A percentile compares a stretch with the other conserved stretches of the same genome.
Conservation (phyloP, 495 filamentous ascomycete genomes). For the Annulohypoxylon bovei region DNA sequence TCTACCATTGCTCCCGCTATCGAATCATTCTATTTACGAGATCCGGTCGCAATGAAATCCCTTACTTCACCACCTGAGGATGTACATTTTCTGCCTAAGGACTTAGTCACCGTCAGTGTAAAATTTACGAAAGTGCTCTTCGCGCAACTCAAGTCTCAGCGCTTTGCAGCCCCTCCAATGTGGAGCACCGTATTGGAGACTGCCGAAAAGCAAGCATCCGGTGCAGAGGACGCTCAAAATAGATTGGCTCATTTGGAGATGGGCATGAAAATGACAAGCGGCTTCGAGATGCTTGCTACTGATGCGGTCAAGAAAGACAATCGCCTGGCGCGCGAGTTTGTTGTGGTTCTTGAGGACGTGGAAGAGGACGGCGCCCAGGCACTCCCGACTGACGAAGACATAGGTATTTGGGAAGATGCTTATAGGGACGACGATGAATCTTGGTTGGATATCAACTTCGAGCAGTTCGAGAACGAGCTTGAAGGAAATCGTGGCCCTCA, state of each 20-base stretch:
- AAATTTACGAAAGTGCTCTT: conserved; percentile 89
- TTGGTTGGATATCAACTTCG: conserved; percentile 94
- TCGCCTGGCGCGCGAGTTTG: conserved; percentile 74
- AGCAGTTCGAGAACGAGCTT: conserved; percentile 86
- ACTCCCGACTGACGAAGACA: conserved; percentile 78
- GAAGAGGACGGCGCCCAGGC: conserved; percentile 62
- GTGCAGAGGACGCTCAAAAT: conserved; percentile 45
- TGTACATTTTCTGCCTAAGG: conserved; percentile 72
- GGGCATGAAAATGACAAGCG: conserved; percentile 90
- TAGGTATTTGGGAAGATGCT: conserved; percentile 70
- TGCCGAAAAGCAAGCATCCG: conserved; percentile 16
- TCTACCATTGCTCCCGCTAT: conserved; percentile 80
- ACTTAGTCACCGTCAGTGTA: conserved; percentile 80
- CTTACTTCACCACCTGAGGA: conserved; percentile 61
- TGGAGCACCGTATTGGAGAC: conserved; percentile 63
- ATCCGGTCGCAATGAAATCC: conserved; percentile 78
- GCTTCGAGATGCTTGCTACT: conserved; percentile 86
- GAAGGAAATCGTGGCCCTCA: conserved; percentile 38
- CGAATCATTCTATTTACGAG: conserved; percentile 92
- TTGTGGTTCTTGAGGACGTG: conserved; percentile 77
- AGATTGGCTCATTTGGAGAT: conserved; percentile 66
- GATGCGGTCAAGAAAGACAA: conserved; percentile 73
- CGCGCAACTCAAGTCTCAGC: conserved; percentile 90
- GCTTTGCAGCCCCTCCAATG: conserved; percentile 73
- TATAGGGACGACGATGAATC: conserved; percentile 77